A percentile compares a stretch with the other conserved stretches of the same genome.
These are phyloP conservation scores for Beta lomatogona DNA, from an alignment of 179 eudicot species.

Conservation along the genomic window DNA sequence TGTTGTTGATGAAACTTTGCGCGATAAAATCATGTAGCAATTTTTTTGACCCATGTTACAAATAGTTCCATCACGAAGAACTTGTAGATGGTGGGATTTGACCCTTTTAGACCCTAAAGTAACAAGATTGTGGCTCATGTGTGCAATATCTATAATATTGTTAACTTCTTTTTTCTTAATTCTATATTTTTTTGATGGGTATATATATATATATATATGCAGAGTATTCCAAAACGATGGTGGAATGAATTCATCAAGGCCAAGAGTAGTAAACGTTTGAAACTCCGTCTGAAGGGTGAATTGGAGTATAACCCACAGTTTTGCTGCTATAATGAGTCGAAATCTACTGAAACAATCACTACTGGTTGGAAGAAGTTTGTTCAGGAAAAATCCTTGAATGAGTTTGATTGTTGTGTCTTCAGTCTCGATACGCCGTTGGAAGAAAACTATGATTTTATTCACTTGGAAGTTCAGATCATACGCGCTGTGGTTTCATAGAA, in stretches of 20 bases:
- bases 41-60: no score
- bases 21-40: no score
- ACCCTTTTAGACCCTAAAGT: no score
- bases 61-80: no score
- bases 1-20: no score
- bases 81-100: no score
- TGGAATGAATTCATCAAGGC: constrained; percentile 8
- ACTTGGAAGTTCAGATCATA: constrained; percentile 11
- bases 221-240: constrained; percentile 8
- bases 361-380: constrained; percentile 21
- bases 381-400: neutral
- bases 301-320: neutral
- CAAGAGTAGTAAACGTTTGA: neutral
- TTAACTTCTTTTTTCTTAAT: no score
- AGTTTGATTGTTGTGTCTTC: constrained; percentile 19
- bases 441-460: neutral
- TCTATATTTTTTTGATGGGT: no score
- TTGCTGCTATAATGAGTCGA: neutral
- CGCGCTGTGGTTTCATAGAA: neutral
- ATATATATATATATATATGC: neutral
- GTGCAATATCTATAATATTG: no score
- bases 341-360: neutral
- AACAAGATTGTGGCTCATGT: no score
- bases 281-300: neutral
- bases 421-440: constrained; percentile 10